Percentiles rank a stretch among this genome's conserved stretches.
phyloP scores from a whole-genome alignment of 1,284 basidiomycete genomes.

The Ustilago hordei region DNA sequence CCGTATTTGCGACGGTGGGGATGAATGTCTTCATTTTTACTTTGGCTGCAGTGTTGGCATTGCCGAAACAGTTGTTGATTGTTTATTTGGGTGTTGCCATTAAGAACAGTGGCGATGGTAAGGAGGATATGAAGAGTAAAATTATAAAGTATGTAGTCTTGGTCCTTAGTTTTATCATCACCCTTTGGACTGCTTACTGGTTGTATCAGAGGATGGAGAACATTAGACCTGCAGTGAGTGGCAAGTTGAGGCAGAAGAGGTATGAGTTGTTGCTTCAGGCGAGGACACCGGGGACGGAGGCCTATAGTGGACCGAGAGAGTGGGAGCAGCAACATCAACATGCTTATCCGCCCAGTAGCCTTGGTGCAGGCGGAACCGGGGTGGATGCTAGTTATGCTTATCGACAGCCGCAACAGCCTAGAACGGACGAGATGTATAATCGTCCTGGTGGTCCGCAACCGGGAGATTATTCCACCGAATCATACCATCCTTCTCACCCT shows the following conservation, averaged over 20 bases:
- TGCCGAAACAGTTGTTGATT: slow-evolving; percentile 76
- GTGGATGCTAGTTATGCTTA: slow-evolving; percentile 17
- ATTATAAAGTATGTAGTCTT: slow-evolving; percentile 68
- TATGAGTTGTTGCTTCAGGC: slow-evolving; percentile 69
- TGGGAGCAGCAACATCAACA: slow-evolving; percentile 4
- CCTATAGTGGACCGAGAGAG: slow-evolving; percentile 4
- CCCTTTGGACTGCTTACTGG: slow-evolving; percentile 84
- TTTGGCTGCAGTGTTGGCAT: slow-evolving; percentile 78
- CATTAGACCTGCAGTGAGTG: slow-evolving; percentile 76
- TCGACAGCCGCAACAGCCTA: background rate
- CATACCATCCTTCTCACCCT: background rate
- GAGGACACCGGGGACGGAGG: slow-evolving; percentile 33
- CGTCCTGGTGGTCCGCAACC: no score
- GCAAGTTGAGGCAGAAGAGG: slow-evolving; percentile 77
- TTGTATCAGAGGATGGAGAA: slow-evolving; percentile 81
- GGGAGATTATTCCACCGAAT: no score
- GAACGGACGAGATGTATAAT: background rate
- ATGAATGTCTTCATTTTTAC: slow-evolving; percentile 80
- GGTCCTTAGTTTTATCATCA: slow-evolving; percentile 73
- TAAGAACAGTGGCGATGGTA: slow-evolving; percentile 47
- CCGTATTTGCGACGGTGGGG: slow-evolving; percentile 80
- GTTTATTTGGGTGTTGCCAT: slow-evolving; percentile 67
- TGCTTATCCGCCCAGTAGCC: slow-evolving; percentile 16
- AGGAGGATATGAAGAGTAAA: slow-evolving; percentile 61
- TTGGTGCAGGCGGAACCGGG: background rate